A percentile compares a stretch with the other conserved stretches of the same genome.
phyloP scores from a whole-genome alignment of 2,329 filamentous ascomycete species.

The Gyromitra esculenta region DNA sequence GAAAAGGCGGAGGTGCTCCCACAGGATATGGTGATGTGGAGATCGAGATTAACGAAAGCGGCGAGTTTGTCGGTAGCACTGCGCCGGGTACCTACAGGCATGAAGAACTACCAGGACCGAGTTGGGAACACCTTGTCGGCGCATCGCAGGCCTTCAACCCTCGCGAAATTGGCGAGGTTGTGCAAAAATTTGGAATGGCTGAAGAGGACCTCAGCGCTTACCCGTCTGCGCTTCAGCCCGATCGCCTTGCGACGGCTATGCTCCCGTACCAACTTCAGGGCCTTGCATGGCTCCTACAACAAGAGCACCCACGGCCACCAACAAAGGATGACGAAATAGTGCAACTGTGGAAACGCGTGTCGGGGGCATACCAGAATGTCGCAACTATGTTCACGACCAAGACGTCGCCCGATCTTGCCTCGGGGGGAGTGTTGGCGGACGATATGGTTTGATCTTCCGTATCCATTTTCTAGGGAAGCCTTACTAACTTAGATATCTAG shows the following conservation, averaged over 20 bases:
- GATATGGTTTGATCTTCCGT: conserved; percentile 70
- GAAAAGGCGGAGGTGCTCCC: conserved; percentile 16
- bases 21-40: conserved; percentile 24
- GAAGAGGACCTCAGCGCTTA: conserved; percentile 76
- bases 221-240: conserved; percentile 76
- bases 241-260: conserved; percentile 71
- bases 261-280: conserved; percentile 81
- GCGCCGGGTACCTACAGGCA: conserved; percentile 60
- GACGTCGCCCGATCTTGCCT: conserved; percentile 71
- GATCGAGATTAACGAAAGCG: conserved; percentile 53
- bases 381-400: conserved; percentile 74
- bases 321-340: conserved; percentile 69
- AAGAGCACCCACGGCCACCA: conserved; percentile 76
- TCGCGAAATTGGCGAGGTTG: conserved; percentile 67
- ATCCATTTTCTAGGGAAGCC: too few species aligned
- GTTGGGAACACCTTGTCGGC: conserved; percentile 71
- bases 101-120: conserved; percentile 53
- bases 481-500: conserved; percentile 1
- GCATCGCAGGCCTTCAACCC: conserved; percentile 75
- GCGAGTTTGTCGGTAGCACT: conserved; percentile 60
- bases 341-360: conserved; percentile 77
- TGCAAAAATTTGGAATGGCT: conserved; percentile 75
- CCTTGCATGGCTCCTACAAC: conserved; percentile 80
- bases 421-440: conserved; percentile 85
- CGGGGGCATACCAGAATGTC: conserved; percentile 70